Conservation (phyloP, 2,329 filamentous ascomycete species). For the Bipolaris sorokiniana region DNA sequence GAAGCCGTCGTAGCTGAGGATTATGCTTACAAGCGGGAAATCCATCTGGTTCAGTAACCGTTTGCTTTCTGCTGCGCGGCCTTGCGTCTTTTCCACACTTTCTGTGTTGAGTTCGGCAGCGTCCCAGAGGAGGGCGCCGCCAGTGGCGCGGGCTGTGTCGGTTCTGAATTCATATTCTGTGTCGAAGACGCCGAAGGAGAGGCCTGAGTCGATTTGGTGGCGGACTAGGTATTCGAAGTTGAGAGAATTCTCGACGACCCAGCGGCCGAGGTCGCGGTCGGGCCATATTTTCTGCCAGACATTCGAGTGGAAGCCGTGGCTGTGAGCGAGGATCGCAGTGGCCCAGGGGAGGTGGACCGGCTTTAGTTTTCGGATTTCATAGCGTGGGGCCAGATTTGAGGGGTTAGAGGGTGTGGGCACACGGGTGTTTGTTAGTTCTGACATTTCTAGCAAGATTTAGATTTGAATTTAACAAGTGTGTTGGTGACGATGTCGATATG, state of each 20-base stretch:
- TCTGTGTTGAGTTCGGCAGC: conserved; percentile 11
- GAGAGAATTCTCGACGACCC: conserved; percentile 13
- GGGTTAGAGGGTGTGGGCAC: conserved; percentile 28
- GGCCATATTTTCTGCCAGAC: conserved; percentile 40
- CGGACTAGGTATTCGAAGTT: conserved; percentile 36
- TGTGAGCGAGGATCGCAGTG: conserved; percentile 39
- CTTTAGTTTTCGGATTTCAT: conserved; percentile 40
- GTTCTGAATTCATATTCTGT: conserved; percentile 47
- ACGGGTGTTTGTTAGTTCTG: neutral
- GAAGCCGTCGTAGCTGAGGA: conserved; percentile 44
- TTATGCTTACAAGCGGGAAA: conserved; percentile 49
- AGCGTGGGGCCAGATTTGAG: conserved; percentile 37
- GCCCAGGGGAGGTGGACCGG: conserved; percentile 38
- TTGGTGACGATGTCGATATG: neutral
- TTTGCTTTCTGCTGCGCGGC: conserved; percentile 27
- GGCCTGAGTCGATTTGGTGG: conserved; percentile 44
- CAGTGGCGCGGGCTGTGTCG: conserved; percentile 33
- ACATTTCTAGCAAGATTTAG: neutral
- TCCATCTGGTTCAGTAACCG: conserved; percentile 47
- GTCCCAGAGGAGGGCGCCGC: conserved; percentile 40
- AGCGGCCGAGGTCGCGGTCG: conserved; percentile 21
- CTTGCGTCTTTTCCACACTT: conserved; percentile 23
- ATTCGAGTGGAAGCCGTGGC: conserved; percentile 39
- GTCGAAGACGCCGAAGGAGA: conserved; percentile 51
- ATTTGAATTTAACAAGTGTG: neutral